These are phyloP conservation scores for Eucalyptus urophylla DNA, from an alignment of 345 rosid species.

Conservation along the genomic window DNA sequence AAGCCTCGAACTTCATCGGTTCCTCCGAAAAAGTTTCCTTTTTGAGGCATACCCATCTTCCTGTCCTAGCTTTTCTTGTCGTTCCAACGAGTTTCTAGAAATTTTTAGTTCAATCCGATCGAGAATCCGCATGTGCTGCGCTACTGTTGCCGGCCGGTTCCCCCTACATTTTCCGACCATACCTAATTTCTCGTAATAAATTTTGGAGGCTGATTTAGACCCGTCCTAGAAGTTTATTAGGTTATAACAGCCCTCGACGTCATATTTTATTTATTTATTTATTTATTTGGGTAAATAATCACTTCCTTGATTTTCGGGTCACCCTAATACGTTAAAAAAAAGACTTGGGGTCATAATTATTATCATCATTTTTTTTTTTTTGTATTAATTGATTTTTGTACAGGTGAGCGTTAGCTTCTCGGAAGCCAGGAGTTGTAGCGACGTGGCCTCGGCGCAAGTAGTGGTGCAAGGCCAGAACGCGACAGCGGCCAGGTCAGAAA, in stretches of 20 bases:
- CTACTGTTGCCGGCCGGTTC: not conserved
- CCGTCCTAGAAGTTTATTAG: not conserved
- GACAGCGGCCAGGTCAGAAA: not conserved
- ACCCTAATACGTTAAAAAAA: not conserved
- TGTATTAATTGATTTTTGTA: not conserved
- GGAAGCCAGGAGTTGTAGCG: conserved; percentile 6
- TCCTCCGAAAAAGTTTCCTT: not conserved
- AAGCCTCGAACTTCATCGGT: not conserved
- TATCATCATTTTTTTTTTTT: too few relatives aligned
- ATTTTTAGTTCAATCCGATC: not conserved
- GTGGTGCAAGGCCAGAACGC: not conserved
- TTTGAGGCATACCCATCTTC: not conserved
- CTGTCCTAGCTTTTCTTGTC: not conserved
- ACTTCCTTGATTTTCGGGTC: not conserved
- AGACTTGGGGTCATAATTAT: not conserved
- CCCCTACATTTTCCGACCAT: not conserved
- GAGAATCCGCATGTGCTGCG: not conserved
- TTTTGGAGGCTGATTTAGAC: not conserved
- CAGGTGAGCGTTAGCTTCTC: conserved; percentile 21
- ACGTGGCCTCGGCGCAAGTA: not conserved
- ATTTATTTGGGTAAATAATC: not conserved
- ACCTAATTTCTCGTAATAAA: not conserved
- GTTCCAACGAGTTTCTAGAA: not conserved
- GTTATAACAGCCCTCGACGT: not conserved
- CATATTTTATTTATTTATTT: not conserved